Evolutionary conservation across 2,329 filamentous ascomycete species (phyloP).

Genomic region (Arthroderma sp.): DNA sequence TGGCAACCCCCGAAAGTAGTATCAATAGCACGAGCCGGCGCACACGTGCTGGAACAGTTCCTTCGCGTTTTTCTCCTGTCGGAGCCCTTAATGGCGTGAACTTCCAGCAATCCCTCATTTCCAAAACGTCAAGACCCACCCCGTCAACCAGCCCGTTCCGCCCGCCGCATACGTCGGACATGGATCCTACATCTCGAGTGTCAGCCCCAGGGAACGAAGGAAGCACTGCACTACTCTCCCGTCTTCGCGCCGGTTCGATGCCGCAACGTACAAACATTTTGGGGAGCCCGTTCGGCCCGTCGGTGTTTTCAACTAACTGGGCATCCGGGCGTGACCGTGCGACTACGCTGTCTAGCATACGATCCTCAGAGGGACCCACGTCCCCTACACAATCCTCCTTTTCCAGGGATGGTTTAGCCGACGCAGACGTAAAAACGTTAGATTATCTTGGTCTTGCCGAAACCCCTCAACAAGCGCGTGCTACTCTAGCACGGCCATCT

Average conservation of each 20-base stretch:
- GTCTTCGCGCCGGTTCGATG: constrained; percentile 84
- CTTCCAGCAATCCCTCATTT: constrained; percentile 45
- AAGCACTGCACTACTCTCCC: constrained; percentile 65
- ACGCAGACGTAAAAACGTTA: constrained; percentile 81
- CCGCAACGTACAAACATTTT: constrained; percentile 68
- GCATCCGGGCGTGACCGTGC: constrained; percentile 66
- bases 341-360: constrained; percentile 78
- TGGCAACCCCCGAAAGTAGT: constrained; percentile 53
- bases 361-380: constrained; percentile 72
- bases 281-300: constrained; percentile 65
- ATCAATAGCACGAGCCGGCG: constrained; percentile 57
- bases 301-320: constrained; percentile 81
- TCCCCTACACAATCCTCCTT: constrained; percentile 80
- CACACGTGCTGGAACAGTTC: constrained; percentile 86
- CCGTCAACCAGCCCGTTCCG: constrained; percentile 82
- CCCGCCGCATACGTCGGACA: constrained; percentile 36
- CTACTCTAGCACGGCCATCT: constrained; percentile 53
- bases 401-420: constrained; percentile 69
- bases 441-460: constrained; percentile 94
- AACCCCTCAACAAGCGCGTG: constrained; percentile 68
- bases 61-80: constrained; percentile 78
- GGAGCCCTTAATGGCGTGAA: constrained; percentile 46
- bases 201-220: constrained; percentile 35
- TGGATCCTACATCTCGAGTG: constrained; percentile 28
- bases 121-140: constrained; percentile 72